Percentiles rank a stretch among this genome's conserved stretches.
phyloP scores from a whole-genome alignment of 148 eudicot genomes.

The Nyssa sinensis region DNA sequence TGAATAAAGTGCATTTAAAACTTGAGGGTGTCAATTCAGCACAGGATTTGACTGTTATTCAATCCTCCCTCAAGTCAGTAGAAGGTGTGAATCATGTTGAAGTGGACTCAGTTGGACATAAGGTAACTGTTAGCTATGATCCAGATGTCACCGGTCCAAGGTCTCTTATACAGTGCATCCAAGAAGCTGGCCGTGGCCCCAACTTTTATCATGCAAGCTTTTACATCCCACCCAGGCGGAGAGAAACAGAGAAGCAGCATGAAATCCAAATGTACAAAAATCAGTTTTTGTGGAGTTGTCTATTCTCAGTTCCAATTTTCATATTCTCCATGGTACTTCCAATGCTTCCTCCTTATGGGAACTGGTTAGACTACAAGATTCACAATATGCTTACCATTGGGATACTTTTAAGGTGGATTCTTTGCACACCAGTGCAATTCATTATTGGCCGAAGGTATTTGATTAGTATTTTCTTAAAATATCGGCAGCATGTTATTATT shows the following conservation, averaged over 20 bases:
- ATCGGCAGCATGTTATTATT: constrained; percentile 6
- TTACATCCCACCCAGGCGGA: constrained; percentile 62
- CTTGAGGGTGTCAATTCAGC: constrained; percentile 58
- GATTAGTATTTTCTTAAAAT: constrained; percentile 4
- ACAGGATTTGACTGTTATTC: constrained; percentile 49
- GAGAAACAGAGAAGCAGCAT: constrained; percentile 58
- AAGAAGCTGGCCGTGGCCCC: constrained; percentile 51
- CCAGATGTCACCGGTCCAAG: constrained; percentile 80
- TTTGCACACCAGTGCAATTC: constrained; percentile 92
- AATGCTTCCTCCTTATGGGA: constrained; percentile 83
- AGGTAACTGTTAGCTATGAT: constrained; percentile 62
- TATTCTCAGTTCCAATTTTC: constrained; percentile 80
- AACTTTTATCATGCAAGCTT: constrained; percentile 58
- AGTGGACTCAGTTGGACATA: constrained; percentile 52
- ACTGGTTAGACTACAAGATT: constrained; percentile 83
- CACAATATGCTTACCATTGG: constrained; percentile 80
- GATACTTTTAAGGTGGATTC: constrained; percentile 75
- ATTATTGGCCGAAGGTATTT: constrained; percentile 79
- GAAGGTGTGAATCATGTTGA: constrained; percentile 77
- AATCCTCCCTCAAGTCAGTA: constrained; percentile 53
- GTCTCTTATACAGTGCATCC: constrained; percentile 65
- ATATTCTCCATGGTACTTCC: constrained; percentile 88
- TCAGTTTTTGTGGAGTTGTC: constrained; percentile 83
- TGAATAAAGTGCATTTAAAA: constrained; percentile 62
- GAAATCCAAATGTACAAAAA: constrained; percentile 57